Evolutionary conservation across 352 stramenopile species (phyloP).

Genomic region (Globisporangium takayamanum): DNA sequence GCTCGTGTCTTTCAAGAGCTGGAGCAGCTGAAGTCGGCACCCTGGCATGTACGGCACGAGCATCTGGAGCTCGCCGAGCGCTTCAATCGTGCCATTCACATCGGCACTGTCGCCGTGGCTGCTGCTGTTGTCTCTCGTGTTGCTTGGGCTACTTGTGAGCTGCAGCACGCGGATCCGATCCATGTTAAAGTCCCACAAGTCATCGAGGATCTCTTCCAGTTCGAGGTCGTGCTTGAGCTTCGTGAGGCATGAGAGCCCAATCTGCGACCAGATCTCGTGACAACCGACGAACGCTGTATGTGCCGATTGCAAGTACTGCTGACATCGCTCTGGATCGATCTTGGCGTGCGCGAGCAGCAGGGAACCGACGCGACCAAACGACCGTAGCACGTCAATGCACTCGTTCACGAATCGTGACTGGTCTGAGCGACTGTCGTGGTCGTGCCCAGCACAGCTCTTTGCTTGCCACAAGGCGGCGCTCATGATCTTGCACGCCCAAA

Average conservation of each 20-base stretch:
- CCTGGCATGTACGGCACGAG: conserved; percentile 52
- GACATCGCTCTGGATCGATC: conserved; percentile 38
- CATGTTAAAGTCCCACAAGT: conserved; percentile 78
- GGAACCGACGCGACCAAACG: conserved; percentile 59
- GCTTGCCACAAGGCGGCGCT: conserved; percentile 34
- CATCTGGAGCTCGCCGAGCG: conserved; percentile 68
- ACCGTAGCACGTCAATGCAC: conserved; percentile 68
- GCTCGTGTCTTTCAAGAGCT: conserved; percentile 42
- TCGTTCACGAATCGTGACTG: conserved; percentile 41
- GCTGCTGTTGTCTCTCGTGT: conserved; percentile 7
- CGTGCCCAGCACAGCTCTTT: conserved; percentile 10
- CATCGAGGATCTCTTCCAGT: conserved; percentile 66
- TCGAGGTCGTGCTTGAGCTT: conserved; percentile 60
- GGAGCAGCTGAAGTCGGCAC: conserved; percentile 33
- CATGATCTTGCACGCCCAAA: conserved; percentile 65
- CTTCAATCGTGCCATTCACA: conserved; percentile 33
- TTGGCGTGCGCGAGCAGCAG: conserved; percentile 51
- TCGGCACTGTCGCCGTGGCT: background rate
- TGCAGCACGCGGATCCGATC: conserved; percentile 51
- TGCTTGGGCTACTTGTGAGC: conserved; percentile 10
- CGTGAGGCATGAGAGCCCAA: conserved; percentile 59
- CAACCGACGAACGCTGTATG: conserved; percentile 45
- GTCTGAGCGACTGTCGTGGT: conserved; percentile 3
- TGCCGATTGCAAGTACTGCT: conserved; percentile 47
- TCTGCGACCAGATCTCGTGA: conserved; percentile 48